Percentiles rank a stretch among this genome's conserved stretches.
These are phyloP conservation scores for Cucurbitaria berberidis DNA, from an alignment of 2,329 filamentous ascomycete species.

Conservation along the genomic window DNA sequence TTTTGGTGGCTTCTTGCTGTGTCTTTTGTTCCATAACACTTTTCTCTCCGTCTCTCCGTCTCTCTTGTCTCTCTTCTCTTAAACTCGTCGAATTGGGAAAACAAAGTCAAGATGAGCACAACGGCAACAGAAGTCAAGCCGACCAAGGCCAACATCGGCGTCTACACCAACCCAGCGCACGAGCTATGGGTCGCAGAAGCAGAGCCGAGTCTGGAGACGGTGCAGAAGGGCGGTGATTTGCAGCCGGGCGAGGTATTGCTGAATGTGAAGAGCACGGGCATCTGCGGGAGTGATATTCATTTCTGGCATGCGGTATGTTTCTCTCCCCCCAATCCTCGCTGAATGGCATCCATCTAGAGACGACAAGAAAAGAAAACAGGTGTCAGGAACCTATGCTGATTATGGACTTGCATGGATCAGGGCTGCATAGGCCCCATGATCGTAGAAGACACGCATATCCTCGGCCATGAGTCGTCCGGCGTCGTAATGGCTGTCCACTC, in stretches of 20 bases:
- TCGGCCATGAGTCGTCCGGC: slow-evolving; percentile 92
- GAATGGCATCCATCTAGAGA: too few species aligned
- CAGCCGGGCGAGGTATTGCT: slow-evolving; percentile 85
- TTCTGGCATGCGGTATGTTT: slow-evolving; percentile 82
- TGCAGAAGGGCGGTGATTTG: slow-evolving; percentile 71
- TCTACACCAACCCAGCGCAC: slow-evolving; percentile 93
- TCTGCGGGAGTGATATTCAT: slow-evolving; percentile 95
- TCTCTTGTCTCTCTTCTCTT: background rate
- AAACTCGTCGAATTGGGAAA: background rate
- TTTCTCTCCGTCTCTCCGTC: too few species aligned
- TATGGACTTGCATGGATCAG: too few species aligned
- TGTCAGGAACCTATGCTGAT: background rate
- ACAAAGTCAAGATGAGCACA: slow-evolving; percentile 31
- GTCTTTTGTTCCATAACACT: background rate
- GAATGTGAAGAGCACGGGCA: slow-evolving; percentile 91
- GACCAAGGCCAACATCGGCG: slow-evolving; percentile 87
- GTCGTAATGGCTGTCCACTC: slow-evolving; percentile 80
- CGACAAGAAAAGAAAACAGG: background rate
- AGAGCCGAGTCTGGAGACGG: slow-evolving; percentile 75
- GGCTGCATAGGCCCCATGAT: slow-evolving; percentile 95
- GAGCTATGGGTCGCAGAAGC: slow-evolving; percentile 88
- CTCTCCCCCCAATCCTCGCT: slow-evolving; percentile 1
- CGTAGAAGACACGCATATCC: slow-evolving; percentile 84
- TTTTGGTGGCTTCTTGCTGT: background rate
- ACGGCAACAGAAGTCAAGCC: slow-evolving; percentile 53